phyloP scores from a whole-genome alignment of 2,329 filamentous ascomycete species.

The Cladobotryum protrusum region DNA sequence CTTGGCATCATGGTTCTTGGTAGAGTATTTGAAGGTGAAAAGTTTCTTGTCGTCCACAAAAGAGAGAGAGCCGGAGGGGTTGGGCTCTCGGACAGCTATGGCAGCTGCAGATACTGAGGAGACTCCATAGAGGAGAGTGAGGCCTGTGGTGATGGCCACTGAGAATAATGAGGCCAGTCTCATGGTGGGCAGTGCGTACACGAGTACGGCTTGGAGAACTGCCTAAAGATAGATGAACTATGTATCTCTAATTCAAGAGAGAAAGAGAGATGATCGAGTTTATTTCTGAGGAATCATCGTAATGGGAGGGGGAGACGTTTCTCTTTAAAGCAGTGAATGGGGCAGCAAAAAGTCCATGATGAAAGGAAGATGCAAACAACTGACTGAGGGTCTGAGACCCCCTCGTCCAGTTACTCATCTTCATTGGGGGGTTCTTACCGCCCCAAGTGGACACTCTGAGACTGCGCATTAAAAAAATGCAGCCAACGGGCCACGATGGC shows the following conservation, averaged over 20 bases:
- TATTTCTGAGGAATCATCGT: too few relatives aligned
- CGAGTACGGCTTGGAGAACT: background rate
- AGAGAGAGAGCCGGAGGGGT: constrained; percentile 10
- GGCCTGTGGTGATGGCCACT: background rate
- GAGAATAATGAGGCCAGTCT: background rate
- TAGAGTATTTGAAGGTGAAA: constrained; percentile 32
- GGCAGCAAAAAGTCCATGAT: background rate
- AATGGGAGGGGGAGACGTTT: background rate
- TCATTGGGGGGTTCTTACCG: too few relatives aligned
- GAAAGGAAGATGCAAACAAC: background rate
- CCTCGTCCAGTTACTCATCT: too few relatives aligned
- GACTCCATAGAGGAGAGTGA: background rate
- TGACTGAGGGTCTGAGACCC: background rate
- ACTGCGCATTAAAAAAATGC: too few relatives aligned
- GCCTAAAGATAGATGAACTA: background rate
- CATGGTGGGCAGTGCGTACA: background rate
- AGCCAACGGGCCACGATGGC: too few relatives aligned
- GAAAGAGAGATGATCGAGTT: background rate
- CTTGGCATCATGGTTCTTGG: constrained; percentile 17
- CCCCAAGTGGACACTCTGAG: too few relatives aligned
- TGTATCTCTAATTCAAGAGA: background rate
- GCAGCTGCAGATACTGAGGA: background rate
- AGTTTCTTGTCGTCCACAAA: constrained; percentile 9
- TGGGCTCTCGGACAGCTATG: background rate
- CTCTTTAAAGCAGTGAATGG: background rate